Conservation (phyloP, 2,329 filamentous ascomycete species). For the Aspergillus calidoustus region DNA sequence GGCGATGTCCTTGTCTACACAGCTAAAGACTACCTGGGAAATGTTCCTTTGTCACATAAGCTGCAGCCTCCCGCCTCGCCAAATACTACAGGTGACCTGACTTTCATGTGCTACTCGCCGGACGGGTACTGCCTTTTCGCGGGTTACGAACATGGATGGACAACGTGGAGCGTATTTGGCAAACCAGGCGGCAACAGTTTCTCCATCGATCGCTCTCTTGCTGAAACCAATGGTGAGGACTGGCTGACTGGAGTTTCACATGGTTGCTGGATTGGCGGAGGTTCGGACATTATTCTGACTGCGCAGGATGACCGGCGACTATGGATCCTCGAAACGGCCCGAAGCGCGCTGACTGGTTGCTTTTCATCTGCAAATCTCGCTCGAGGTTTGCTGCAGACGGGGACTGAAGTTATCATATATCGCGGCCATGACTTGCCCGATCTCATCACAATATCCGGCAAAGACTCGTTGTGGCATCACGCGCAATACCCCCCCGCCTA, state of each 20-base stretch:
- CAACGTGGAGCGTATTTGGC: slow-evolving; percentile 96
- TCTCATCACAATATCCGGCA: slow-evolving; percentile 86
- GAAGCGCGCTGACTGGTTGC: slow-evolving; percentile 89
- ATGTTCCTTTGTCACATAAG: slow-evolving; percentile 84
- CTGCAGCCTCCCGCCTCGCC: slow-evolving; percentile 72
- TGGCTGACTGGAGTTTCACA: slow-evolving; percentile 82
- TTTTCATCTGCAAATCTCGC: slow-evolving; percentile 91
- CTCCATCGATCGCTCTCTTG: slow-evolving; percentile 66
- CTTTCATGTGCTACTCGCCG: slow-evolving; percentile 81
- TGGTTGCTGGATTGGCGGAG: slow-evolving; percentile 85
- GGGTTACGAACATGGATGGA: slow-evolving; percentile 91
- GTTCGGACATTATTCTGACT: slow-evolving; percentile 81
- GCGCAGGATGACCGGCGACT: slow-evolving; percentile 74
- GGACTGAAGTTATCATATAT: slow-evolving; percentile 87
- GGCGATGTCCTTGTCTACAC: slow-evolving; percentile 88
- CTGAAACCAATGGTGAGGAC: slow-evolving; percentile 71
- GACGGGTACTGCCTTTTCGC: slow-evolving; percentile 97
- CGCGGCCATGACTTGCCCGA: slow-evolving; percentile 90
- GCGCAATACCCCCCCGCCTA: slow-evolving; percentile 84
- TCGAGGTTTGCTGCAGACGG: slow-evolving; percentile 85
- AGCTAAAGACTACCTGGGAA: slow-evolving; percentile 89
- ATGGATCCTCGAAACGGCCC: slow-evolving; percentile 89
- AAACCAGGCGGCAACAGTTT: slow-evolving; percentile 88
- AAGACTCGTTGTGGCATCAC: slow-evolving; percentile 94
- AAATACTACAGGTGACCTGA: slow-evolving; percentile 70